Base-by-base conservation (phyloP, 192 early-diverging fungal genomes). In the Mortierella claussenii region DNA sequence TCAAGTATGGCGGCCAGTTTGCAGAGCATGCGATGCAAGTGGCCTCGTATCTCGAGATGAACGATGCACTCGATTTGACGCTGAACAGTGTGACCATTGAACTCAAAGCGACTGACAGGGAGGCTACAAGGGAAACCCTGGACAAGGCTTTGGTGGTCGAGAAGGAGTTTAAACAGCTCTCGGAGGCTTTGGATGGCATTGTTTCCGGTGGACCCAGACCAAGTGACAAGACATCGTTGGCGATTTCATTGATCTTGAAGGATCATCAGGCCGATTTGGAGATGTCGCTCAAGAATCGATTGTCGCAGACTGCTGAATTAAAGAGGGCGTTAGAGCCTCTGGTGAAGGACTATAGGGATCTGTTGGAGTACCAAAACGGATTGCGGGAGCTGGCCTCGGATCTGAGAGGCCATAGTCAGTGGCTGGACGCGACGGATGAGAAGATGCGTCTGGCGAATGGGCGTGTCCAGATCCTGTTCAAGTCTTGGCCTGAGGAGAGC, bases 331-430 rank as follows among this genome's bases (percentile, higher is more conserved):
- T 76, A 5, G 52, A 57, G 13, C 73, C 73, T 2, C 64, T 76
- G 13, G 23, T 76, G 58, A 32, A 1, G 21, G 58, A 55, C 6
- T 66, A 60, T 23, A 43, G 56, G 9, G 21, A 44, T 4, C 46
- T 76, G 8, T 59, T 76, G 8, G 20, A n/a, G 7, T 76, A 76
- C 32, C 73, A 76, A 18, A 46, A 76, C 13, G 58, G 73, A 2
- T 49, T 76, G 31, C 63, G 73, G 10, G 21, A 33, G 26, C 24
- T 56, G 9, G 52, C 21, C 21, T 45, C 18, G 28, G 53, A 62
- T 31, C 26, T 76, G 37, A 37, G 32, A 32, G 31, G 31, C 15
- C 51, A 66, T 23, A 28, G 26, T 2, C 45, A 51, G 9, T 66
- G 73, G 63, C 28, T 75, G 23, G 49, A 58, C 15, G 40, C 42